These are phyloP conservation scores for Jackrogersella multiformis DNA, from an alignment of 495 filamentous ascomycete species.

Conservation along the genomic window DNA sequence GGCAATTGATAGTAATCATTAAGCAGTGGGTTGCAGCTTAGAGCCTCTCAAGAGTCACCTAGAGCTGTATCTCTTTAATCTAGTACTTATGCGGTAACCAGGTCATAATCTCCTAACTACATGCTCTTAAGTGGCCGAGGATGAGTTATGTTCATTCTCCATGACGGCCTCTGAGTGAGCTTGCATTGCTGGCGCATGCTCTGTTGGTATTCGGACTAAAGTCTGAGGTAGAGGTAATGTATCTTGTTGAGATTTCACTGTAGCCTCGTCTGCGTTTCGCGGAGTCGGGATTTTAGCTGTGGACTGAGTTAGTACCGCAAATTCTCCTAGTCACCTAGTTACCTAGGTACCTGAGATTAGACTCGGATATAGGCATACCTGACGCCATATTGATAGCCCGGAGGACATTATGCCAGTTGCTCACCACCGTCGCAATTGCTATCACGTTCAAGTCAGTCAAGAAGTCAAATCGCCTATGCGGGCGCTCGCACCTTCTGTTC, in stretches of 20 bases:
- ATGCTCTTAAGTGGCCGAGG: slow-evolving; percentile 25
- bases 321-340: too few species aligned
- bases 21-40: neutral
- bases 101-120: neutral
- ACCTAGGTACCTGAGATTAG: too few species aligned
- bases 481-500: slow-evolving; percentile 78
- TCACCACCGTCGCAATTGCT: slow-evolving; percentile 91
- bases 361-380: slow-evolving; percentile 64
- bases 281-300: slow-evolving; percentile 67
- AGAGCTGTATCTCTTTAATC: neutral
- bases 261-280: slow-evolving; percentile 52
- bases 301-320: slow-evolving; percentile 17
- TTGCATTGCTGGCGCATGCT: slow-evolving; percentile 68
- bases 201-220: slow-evolving; percentile 79
- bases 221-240: slow-evolving; percentile 75
- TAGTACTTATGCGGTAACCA: neutral
- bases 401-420: slow-evolving; percentile 96
- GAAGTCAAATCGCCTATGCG: neutral
- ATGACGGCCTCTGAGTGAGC: slow-evolving; percentile 56
- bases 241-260: slow-evolving; percentile 48
- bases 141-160: slow-evolving; percentile 48
- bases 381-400: slow-evolving; percentile 95
- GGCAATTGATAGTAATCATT: neutral
- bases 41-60: neutral
- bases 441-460: slow-evolving; percentile 23